Evolutionary conservation across 2,329 filamentous ascomycete species (phyloP), one percentile per base, ranked within the genome.

Genomic region (Aspergillus intermedius): DNA sequence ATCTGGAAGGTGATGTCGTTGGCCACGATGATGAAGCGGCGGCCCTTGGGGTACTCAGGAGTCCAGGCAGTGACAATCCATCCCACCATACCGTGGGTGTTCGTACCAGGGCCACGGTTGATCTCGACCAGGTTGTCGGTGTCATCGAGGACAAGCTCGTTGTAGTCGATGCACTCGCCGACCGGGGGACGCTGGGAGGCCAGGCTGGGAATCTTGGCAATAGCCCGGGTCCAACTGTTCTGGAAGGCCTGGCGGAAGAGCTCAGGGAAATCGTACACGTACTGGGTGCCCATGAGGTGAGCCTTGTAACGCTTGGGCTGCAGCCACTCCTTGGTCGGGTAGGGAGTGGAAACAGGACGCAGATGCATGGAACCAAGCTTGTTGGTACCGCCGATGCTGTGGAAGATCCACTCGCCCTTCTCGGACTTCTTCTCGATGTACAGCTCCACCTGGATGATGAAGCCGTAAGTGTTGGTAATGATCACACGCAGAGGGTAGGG

Each of bases 1-100:
- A 97, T 98, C 79, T 94, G 94, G 81, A 89, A 97, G 15, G 93
- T 98, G 70, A 98, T 98, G 66, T 98, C 93, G 79, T 98, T 98
- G 79, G 93, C 91, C 54, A 98, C 86, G 56, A 98, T 88, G 67
- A 98, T 84, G 74, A 97, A 96, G 65, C 88, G 88, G 59, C 93
- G 83, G 51, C 93, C 93, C 56, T 82, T 81, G 50, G 93, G 91
- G 68, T 98, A 98, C 72, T 98, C 93, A 8, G 93, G 93, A 1
- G 93, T 97, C 67, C 84, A 89, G 13, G 91, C 93, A 53, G 88
- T 94, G 68, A 97, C 86, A 57, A 97, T 81, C 93, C 93, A 98
- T 58, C 90, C 93, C 48, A 98, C 91, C 93, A 98, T 98, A 75
- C 93, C 93, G 64, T 93, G 93, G 40, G 80, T 87, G 77, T 98